Conservation (phyloP, 2,329 filamentous ascomycete genomes). For the Fusarium sp. region DNA sequence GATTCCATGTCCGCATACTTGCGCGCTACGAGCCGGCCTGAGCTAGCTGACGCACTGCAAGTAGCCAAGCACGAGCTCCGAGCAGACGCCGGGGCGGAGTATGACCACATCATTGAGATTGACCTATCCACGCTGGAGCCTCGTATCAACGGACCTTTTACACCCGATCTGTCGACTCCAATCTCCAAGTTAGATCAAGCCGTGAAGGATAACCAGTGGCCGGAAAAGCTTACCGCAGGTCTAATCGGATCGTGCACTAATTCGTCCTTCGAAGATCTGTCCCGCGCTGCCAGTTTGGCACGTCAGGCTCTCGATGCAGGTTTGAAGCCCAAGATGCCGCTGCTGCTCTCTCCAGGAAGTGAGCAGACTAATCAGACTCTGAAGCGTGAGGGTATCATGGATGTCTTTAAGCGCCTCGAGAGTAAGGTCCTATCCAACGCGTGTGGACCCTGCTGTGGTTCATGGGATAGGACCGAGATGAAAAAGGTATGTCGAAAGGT, state of each 20-base stretch:
- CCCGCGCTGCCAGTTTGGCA: constrained; percentile 10
- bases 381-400: constrained; percentile 1
- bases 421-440: constrained; percentile 79
- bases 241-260: constrained; percentile 43
- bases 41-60: constrained; percentile 12
- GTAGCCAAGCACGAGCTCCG: constrained; percentile 75
- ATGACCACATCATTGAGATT: constrained; percentile 96
- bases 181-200: constrained; percentile 97
- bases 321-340: constrained; percentile 13
- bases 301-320: constrained; percentile 10
- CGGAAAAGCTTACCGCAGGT: constrained; percentile 87
- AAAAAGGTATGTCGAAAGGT: neutral
- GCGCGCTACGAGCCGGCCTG: constrained; percentile 75
- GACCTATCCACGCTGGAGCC: constrained; percentile 95
- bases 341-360: constrained; percentile 9
- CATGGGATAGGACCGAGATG: constrained; percentile 16
- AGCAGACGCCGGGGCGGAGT: constrained; percentile 86
- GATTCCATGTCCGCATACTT: constrained; percentile 87
- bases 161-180: constrained; percentile 94
- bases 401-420: constrained; percentile 1
- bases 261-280: constrained; percentile 10
- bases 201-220: constrained; percentile 95
- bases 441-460: constrained; percentile 77
- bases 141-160: constrained; percentile 99
- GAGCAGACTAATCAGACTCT: constrained; percentile 21